Evolutionary conservation across 2,329 filamentous ascomycete species (phyloP), one percentile per base, ranked within the genome.

Genomic region (Diaporthe aspalathi): DNA sequence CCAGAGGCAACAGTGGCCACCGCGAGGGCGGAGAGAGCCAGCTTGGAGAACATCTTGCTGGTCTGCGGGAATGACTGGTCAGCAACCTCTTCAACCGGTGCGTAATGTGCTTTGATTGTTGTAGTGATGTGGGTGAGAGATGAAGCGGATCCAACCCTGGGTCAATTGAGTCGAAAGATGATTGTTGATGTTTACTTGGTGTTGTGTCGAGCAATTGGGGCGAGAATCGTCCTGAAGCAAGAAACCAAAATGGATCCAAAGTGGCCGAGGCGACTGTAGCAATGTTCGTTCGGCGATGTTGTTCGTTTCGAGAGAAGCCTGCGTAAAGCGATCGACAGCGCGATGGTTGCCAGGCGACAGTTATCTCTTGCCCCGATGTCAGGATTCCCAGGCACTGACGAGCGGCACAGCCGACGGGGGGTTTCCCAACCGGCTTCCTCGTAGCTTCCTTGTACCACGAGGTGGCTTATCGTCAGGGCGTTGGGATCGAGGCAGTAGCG

Each of bases 21-120:
- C 81, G 80, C 80, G 70, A 85, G 78, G 78, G 81, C 82, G 60
- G 83, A 80, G 43, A 85, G 72, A 71, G 84, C 65, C 70, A 82
- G 75, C 77, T 84, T 84, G 79, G 77, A 79, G 77, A 81, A 78
- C 84, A 86, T 86, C 74, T 76, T 84, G 81, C 73, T 74, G 75
- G 71, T 74, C 76, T 78, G 72, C 24, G 63, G 5, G n/a, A n/a
- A 62, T 69, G 27, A 43, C 27, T 71, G 62, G 68, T 76, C 72
- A 76, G 73, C 71, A 60, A 47, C 40, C 20, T n/a, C n/a, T 56
- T 43, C 24, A 27, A 6, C 1, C 22, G 43, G 43, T 20, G 38
- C 40, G 43, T 43, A 17, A n/a, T 40, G 17, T 40, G 29, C 12
- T 50, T n/a, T 57, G 24, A 29, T 12, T 50, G 52, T 11, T 12